Percentiles rank a stretch among this genome's conserved stretches.
Evolutionary conservation across 2,329 filamentous ascomycete genomes (phyloP).

Genomic region (Aspergillus hiratsukae): DNA sequence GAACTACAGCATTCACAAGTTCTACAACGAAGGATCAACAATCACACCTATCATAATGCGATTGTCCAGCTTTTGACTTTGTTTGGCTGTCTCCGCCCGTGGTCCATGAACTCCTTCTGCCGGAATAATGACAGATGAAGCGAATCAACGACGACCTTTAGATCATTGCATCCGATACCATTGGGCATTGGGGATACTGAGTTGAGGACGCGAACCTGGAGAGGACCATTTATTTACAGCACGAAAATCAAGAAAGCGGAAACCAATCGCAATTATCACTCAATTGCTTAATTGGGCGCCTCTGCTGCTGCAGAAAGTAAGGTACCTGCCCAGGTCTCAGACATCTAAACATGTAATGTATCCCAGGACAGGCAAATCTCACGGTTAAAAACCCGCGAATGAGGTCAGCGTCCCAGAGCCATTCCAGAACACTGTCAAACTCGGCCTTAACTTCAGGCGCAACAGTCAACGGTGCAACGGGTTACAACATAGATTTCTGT

Average conservation of each 20-base stretch:
- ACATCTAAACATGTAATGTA: background rate
- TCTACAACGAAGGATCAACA: background rate
- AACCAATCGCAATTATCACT: background rate
- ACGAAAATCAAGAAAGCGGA: background rate
- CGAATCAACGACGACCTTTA: background rate
- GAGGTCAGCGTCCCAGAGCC: background rate
- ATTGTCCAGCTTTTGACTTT: background rate
- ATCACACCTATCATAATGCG: background rate
- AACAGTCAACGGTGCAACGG: background rate
- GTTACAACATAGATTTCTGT: no score
- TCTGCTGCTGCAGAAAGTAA: background rate
- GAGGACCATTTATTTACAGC: background rate
- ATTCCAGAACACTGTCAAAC: background rate
- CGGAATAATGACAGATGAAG: background rate
- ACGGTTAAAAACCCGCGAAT: background rate
- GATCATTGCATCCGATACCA: background rate
- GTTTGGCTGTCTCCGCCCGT: background rate
- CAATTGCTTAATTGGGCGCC: background rate
- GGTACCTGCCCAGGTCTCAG: background rate
- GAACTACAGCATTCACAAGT: background rate
- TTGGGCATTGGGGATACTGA: background rate
- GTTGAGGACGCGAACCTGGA: background rate
- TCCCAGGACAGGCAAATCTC: background rate
- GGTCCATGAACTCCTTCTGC: background rate
- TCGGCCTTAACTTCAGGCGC: background rate